Evolutionary conservation across 2,329 filamentous ascomycete genomes (phyloP), one percentile per base, ranked within the genome.

Genomic region (Plectosphaerella cucumerina): DNA sequence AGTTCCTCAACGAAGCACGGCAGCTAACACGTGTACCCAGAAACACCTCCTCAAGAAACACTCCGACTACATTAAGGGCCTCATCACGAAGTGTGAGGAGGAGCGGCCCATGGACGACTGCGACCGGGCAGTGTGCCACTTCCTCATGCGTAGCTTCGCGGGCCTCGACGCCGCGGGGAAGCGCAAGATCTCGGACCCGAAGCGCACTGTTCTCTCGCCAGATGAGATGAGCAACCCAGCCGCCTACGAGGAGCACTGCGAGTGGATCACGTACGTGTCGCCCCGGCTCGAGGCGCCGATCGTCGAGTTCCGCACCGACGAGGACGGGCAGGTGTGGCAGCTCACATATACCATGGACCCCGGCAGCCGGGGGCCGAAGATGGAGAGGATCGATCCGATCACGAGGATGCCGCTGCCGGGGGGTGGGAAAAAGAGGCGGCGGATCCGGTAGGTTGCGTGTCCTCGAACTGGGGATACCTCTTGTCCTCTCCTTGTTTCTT

Each of bases 91-190:
- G 15, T 47, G 55, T 17, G 41, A 51, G 39, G 37, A 53, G 10
- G 48, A 50, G 8, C 50, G 51, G 15, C n/a, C 21, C n/a, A 50
- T 56, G 18, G 50, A 48, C 34, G 53, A 50, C 15, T 44, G 52
- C 14, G 54, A 56, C 34, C 50, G 50, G 42, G 47, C 49, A n/a
- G 39, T 56, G 12, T 41, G 39, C 14, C 49, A 50, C 6, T 53
- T 50, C n/a, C 43, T 55, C 33, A 56, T 55, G 53, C 48, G 47
- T 22, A 52, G 53, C 48, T 56, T 55, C 49, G 53, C 55, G 39
- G 53, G 53, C 31, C 47, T 50, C 4, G 54, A 55, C 39, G 48
- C 48, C 31, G 50, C 53, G 4, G 54, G 54, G 6, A 53, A 55
- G 17, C 48, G 48, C 26, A 50, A 50, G 14, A 52, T 56, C 21